Conservation (phyloP, 352 stramenopile species). For the Thalassiosira hispida region DNA sequence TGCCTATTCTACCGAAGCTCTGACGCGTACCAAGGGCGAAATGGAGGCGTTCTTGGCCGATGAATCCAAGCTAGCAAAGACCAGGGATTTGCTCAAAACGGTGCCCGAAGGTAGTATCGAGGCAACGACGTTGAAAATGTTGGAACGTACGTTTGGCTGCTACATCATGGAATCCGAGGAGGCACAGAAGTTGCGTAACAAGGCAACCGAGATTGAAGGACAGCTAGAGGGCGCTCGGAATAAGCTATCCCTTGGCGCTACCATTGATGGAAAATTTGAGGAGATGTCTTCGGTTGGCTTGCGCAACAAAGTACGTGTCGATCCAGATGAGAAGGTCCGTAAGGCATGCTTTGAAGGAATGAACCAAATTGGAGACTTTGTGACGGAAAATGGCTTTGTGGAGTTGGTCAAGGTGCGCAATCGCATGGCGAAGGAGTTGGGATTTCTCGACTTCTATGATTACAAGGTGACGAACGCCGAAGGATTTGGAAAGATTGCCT, state of each 20-base stretch:
- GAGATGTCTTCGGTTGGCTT: conserved; percentile 66
- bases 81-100: conserved; percentile 30
- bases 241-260: conserved; percentile 57
- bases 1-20: conserved; percentile 57
- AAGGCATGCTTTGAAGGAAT: conserved; percentile 70
- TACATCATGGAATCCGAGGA: conserved; percentile 62
- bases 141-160: conserved; percentile 58
- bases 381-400: conserved; percentile 72
- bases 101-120: conserved; percentile 19
- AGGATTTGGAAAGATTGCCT: conserved; percentile 69
- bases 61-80: conserved; percentile 37
- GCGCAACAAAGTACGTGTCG: conserved; percentile 57
- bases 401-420: conserved; percentile 76
- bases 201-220: conserved; percentile 67
- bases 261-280: conserved; percentile 57
- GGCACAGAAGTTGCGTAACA: conserved; percentile 54
- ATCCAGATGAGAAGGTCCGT: conserved; percentile 56
- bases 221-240: conserved; percentile 62
- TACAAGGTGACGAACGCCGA: conserved; percentile 70
- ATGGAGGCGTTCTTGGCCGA: conserved; percentile 72
- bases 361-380: conserved; percentile 67
- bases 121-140: conserved; percentile 42
- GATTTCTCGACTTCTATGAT: conserved; percentile 77
- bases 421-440: conserved; percentile 57
- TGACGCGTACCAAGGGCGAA: conserved; percentile 65